phyloP scores from a whole-genome alignment of 75 land plant genomes.

The Isoetes taiwanensis region DNA sequence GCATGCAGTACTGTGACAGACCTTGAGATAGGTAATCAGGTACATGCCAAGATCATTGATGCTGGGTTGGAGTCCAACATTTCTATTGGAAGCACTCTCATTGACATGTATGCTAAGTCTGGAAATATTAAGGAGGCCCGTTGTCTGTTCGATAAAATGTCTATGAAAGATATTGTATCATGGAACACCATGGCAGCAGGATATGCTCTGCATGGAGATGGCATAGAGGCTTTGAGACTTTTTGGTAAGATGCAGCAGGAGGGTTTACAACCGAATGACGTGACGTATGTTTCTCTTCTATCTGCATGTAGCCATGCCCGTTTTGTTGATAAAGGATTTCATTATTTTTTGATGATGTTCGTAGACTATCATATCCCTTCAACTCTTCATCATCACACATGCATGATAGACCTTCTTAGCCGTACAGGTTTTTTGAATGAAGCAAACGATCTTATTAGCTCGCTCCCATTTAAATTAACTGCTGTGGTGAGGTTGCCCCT shows the following conservation, averaged over 20 bases:
- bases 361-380: no score
- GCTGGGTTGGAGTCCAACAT: no score
- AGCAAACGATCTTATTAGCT: no score
- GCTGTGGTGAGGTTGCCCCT: no score
- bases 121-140: not conserved
- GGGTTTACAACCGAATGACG: not conserved
- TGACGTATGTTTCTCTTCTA: no score
- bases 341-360: no score
- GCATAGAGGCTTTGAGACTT: not conserved
- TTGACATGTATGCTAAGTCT: constrained; percentile 4
- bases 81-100: not conserved
- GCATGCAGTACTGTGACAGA: not conserved
- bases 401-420: no score
- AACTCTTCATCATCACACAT: no score
- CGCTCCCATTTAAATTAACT: no score
- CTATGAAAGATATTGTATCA: not conserved
- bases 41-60: not conserved
- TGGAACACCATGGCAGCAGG: not conserved
- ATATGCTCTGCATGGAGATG: constrained; percentile 1
- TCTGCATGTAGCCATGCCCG: no score
- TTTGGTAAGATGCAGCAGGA: not conserved
- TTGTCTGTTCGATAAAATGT: not conserved
- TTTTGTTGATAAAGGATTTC: no score
- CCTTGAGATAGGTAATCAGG: not conserved
- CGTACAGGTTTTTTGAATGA: no score